A percentile compares a stretch with the other conserved stretches of the same genome.
These are phyloP conservation scores for Linnemannia zychae DNA, from an alignment of 192 early-diverging fungal species.

Conservation along the genomic window DNA sequence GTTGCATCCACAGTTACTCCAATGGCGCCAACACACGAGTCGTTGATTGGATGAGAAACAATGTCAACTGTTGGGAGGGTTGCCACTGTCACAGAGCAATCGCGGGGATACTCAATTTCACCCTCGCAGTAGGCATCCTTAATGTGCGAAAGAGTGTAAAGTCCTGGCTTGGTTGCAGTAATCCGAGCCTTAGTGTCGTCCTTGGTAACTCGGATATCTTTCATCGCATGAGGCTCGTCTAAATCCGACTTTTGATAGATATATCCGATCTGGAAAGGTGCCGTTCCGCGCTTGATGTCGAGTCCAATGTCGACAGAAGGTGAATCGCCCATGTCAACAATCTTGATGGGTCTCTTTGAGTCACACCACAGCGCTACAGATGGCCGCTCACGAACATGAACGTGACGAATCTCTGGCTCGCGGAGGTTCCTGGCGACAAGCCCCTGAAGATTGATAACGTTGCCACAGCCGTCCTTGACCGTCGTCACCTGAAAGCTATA, in stretches of 20 bases:
- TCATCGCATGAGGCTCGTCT: conserved; percentile 40
- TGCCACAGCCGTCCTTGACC: conserved; percentile 46
- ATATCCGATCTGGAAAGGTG: conserved; percentile 39
- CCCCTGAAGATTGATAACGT: conserved; percentile 27
- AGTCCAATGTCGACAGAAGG: conserved; percentile 17
- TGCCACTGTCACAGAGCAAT: conserved; percentile 39
- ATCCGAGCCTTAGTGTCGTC: conserved; percentile 12
- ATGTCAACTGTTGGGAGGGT: conserved; percentile 38
- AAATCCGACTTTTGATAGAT: conserved; percentile 45
- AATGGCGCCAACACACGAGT: conserved; percentile 47
- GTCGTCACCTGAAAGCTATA: conserved; percentile 36
- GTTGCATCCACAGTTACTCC: conserved; percentile 47
- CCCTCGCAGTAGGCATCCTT: conserved; percentile 42
- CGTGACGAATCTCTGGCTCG: conserved; percentile 46
- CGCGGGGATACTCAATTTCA: conserved; percentile 27
- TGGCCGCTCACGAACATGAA: conserved; percentile 32
- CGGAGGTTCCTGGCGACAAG: conserved; percentile 31
- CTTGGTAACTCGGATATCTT: conserved; percentile 22
- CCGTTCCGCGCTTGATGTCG: conserved; percentile 23
- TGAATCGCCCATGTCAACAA: conserved; percentile 20
- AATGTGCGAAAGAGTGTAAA: conserved; percentile 43
- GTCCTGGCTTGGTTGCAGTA: conserved; percentile 27
- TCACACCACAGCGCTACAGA: conserved; percentile 40
- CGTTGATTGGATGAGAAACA: conserved; percentile 36
- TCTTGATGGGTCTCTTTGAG: conserved; percentile 37